phyloP scores from a whole-genome alignment of 2,329 filamentous ascomycete genomes.

The Zalaria obscura region DNA sequence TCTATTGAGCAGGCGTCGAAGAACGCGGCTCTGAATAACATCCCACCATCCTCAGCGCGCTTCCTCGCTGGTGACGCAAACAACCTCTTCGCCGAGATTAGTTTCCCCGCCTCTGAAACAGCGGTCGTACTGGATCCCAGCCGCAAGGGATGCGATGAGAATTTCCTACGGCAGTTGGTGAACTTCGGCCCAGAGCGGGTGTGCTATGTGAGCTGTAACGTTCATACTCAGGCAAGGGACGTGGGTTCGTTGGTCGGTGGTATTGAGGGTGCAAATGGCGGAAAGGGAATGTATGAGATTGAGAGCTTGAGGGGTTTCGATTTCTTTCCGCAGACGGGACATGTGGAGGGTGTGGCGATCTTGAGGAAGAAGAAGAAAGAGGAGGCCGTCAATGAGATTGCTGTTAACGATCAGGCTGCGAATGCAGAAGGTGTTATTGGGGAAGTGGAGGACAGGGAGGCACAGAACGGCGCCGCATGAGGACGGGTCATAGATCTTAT shows the following conservation, averaged over 20 bases:
- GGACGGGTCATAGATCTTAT: not conserved
- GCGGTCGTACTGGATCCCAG: slow-evolving; percentile 95
- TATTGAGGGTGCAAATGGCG: slow-evolving; percentile 26
- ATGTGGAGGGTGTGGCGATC: slow-evolving; percentile 52
- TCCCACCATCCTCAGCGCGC: slow-evolving; percentile 51
- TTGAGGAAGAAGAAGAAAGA: slow-evolving; percentile 26
- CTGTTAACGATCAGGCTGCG: no score
- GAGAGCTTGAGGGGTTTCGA: slow-evolving; percentile 89
- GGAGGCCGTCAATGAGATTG: no score
- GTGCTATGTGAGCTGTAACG: slow-evolving; percentile 93
- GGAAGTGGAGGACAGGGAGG: no score
- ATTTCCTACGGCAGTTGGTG: slow-evolving; percentile 71
- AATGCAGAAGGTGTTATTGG: no score
- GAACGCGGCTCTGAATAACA: slow-evolving; percentile 66
- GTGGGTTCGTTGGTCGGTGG: slow-evolving; percentile 77
- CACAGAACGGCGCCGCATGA: no score
- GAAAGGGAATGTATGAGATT: slow-evolving; percentile 53
- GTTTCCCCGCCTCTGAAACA: slow-evolving; percentile 64
- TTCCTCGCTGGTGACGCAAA: slow-evolving; percentile 86
- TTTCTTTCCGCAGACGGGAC: slow-evolving; percentile 81
- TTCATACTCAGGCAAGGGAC: slow-evolving; percentile 92
- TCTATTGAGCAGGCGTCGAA: slow-evolving; percentile 65
- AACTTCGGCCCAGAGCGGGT: slow-evolving; percentile 64
- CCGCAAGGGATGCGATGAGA: slow-evolving; percentile 80
- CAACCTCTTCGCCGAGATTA: slow-evolving; percentile 52